Evolutionary conservation across 208 protist genomes (phyloP).

Genomic region (Acanthamoeba quina): DNA sequence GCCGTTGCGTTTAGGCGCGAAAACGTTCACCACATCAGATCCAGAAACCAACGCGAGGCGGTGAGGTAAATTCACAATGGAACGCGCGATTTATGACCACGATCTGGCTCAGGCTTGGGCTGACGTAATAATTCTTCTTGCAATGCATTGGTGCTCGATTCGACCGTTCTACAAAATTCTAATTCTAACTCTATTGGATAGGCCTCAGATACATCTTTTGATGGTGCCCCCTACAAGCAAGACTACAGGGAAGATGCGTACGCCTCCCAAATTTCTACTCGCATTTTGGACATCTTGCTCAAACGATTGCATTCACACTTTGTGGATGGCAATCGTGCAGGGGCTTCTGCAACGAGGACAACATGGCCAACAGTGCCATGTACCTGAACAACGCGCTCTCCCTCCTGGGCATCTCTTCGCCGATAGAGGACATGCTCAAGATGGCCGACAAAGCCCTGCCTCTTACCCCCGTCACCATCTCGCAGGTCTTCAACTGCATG

Average conservation of each 20-base stretch:
- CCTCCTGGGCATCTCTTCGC: slow-evolving; percentile 1
- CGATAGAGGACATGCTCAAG: slow-evolving; percentile 18
- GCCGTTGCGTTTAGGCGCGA: background rate
- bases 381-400: slow-evolving; percentile 53
- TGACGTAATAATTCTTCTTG: background rate
- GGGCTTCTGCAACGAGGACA: slow-evolving; percentile 44
- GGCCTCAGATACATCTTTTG: slow-evolving; percentile 17
- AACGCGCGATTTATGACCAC: background rate
- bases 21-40: background rate
- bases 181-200: background rate
- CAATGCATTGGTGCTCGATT: background rate
- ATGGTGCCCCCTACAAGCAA: background rate
- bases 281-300: background rate
- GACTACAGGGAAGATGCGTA: slow-evolving; percentile 9
- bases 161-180: background rate
- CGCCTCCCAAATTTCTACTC: background rate
- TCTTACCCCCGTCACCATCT: background rate
- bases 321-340: background rate
- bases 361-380: slow-evolving; percentile 47
- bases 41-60: too few species aligned
- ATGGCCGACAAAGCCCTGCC: slow-evolving; percentile 1
- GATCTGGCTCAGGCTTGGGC: slow-evolving; percentile 20
- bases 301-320: background rate
- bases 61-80: background rate
- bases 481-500: slow-evolving; percentile 52